Evolutionary conservation across 352 stramenopile genomes (phyloP), one percentile per base, ranked within the genome.

Genomic region (Pelagophyceae sp.): DNA sequence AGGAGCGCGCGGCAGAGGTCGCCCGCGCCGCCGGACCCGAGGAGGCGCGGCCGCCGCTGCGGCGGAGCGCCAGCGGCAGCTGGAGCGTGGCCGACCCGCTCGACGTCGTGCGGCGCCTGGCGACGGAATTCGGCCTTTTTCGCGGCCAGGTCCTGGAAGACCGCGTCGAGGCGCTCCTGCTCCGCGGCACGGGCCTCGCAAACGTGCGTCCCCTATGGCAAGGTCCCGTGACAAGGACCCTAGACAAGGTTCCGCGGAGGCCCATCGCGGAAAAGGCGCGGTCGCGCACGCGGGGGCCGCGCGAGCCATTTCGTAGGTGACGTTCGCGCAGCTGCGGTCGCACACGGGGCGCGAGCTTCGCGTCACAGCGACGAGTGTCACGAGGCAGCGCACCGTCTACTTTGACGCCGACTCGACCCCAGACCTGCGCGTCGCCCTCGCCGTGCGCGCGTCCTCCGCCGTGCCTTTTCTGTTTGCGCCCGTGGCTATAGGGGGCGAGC

Each of bases 101-200:
- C 3, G 37, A 76, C 37, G n/a, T 54, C n/a, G 27, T 58, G 70
- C 29, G 35, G 37, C 45, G 70, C 31, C 70, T 76, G 27, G 15
- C 35, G 31, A 63, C 51, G 70, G 60, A 76, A 19, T 76, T 60
- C 70, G 70, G 70, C 31, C 60, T 58, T 29, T 76, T 76, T 23
- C 29, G 35, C 31, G 70, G 70, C 3, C 45, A 76, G 37, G n/a
- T 58, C 27, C 31, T 76, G 27, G 70, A 76, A 35, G 37, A 37
- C 3, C 45, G 35, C 45, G 61, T 76, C 31, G 70, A 76, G 45
- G 60, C 45, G 15, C 70, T 76, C 11, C 51, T 76, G 23, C n/a
- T 38, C 32, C 29, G 35, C 27, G 60, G 29, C 31, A 76, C 70
- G 29, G 37, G 37, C 45, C 3, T 60, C 5, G 60, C 51, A 31